phyloP scores from a whole-genome alignment of 352 stramenopile species.

The Pseudoperonospora humuli region DNA sequence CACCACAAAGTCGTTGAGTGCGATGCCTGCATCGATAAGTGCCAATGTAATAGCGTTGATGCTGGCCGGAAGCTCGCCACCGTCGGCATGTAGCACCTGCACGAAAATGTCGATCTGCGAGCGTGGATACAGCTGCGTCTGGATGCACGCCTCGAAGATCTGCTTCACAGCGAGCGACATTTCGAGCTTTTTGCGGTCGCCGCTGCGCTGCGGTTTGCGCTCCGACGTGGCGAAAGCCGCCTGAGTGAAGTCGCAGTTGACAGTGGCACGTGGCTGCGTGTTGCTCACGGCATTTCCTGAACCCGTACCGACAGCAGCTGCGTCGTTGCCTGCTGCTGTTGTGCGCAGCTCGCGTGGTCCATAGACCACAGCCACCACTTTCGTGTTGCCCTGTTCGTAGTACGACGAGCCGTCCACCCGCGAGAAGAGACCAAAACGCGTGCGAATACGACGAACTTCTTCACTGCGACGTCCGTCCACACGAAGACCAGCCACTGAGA shows the following conservation, averaged over 20 bases:
- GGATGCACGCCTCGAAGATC: conserved; percentile 88
- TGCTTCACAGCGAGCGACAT: conserved; percentile 86
- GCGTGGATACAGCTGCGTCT: conserved; percentile 86
- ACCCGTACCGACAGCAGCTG: conserved; percentile 38
- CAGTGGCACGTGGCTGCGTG: conserved; percentile 55
- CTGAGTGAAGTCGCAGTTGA: conserved; percentile 85
- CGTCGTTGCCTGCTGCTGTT: conserved; percentile 26
- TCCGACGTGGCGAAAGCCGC: conserved; percentile 84
- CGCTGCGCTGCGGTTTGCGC: conserved; percentile 65
- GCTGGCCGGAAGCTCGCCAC: conserved; percentile 76
- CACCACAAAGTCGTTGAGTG: conserved; percentile 89
- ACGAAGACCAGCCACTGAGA: conserved; percentile 77
- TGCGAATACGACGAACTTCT: conserved; percentile 78
- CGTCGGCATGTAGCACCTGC: conserved; percentile 87
- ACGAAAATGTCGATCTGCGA: conserved; percentile 92
- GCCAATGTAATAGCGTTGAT: conserved; percentile 89
- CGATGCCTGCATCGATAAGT: conserved; percentile 87
- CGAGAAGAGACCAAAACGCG: conserved; percentile 77
- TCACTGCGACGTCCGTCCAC: conserved; percentile 77
- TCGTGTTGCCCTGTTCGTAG: conserved; percentile 86
- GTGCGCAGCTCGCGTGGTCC: conserved; percentile 73
- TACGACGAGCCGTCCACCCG: conserved; percentile 84
- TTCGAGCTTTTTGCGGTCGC: conserved; percentile 85
- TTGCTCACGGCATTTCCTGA: conserved; percentile 58
- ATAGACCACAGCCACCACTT: conserved; percentile 85